phyloP scores from a whole-genome alignment of 306 rosid genomes.

The Rosa lucieae region DNA sequence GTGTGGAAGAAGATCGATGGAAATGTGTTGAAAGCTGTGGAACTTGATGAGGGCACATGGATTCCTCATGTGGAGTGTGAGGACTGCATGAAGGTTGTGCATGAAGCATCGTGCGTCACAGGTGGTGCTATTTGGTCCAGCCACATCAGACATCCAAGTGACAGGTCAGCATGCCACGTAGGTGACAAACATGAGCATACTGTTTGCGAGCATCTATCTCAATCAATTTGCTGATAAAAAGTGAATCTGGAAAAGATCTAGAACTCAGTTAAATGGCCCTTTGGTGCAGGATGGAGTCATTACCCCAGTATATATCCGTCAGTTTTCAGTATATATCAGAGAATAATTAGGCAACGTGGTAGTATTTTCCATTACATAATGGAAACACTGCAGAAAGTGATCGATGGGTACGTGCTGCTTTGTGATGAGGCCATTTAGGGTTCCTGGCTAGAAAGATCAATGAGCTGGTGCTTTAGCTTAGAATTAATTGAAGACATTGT shows the following conservation, averaged over 20 bases:
- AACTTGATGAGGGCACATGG: constrained; percentile 20
- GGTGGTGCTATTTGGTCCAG: constrained; percentile 1
- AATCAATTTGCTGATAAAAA: neutral
- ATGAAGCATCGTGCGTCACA: neutral
- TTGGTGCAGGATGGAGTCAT: constrained; percentile 17
- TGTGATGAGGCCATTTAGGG: neutral
- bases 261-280: neutral
- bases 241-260: neutral
- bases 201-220: neutral
- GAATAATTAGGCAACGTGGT: neutral
- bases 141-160: constrained; percentile 19
- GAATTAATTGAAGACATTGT: no score
- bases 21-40: neutral
- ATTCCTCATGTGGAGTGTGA: constrained; percentile 32
- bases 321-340: no score
- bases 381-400: neutral
- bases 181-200: neutral
- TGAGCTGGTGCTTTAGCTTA: neutral
- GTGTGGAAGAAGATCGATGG: neutral
- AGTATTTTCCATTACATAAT: neutral
- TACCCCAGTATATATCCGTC: no score
- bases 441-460: neutral
- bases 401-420: no score
- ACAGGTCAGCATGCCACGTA: constrained; percentile 16
- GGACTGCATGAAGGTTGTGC: constrained; percentile 2